Base-by-base conservation (phyloP, 2,329 filamentous ascomycete species). In the Dendryphion nanum region DNA sequence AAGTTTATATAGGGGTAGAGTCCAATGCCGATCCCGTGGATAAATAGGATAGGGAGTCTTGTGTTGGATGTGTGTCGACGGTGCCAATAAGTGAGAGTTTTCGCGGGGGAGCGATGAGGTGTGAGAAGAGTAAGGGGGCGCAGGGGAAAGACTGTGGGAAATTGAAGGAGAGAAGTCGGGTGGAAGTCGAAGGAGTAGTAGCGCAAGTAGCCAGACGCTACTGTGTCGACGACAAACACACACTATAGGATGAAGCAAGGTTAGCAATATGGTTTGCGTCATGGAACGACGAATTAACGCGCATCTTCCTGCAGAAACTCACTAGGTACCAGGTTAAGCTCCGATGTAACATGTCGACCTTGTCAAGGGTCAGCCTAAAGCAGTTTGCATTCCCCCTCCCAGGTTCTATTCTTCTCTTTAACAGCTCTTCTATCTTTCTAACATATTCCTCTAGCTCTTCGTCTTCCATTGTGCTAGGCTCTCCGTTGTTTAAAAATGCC, bases 11-110 rank as follows among this genome's bases (percentile, higher is more conserved):
- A 83, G 1, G 79, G 74, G 57, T 76, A 76, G 3, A 85, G 71
- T 0, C 82, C 82, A 42, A 86, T 69, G 17, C 82, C 82, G 33
- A n/a, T n/a, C n/a, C n/a, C n/a, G n/a, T n/a, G n/a, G n/a, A n/a
- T n/a, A n/a, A n/a, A n/a, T n/a, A n/a, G 57, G 8, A 86, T 61
- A 0, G 82, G 82, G 1, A 74, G 61, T 30, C 67, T 66, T 2
- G 65, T 74, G 33, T 70, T 70, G 2, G 76, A 79, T 1, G 69
- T 76, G 53, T 85, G 81, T 6, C 77, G 77, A 3, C 75, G 73
- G 50, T 81, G 67, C 77, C 79, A 85, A 65, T 86, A 85, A 35
- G 74, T 72, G 10, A 83, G 47, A 6, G 62, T 59, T 4, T 63
- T 49, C 6, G 71, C 71, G 6, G 71, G 67, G 2, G 79, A 81